A percentile compares a stretch with the other conserved stretches of the same genome.
Evolutionary conservation across 257 asterid species (phyloP).

Genomic region (Ocimum tenuiflorum): DNA sequence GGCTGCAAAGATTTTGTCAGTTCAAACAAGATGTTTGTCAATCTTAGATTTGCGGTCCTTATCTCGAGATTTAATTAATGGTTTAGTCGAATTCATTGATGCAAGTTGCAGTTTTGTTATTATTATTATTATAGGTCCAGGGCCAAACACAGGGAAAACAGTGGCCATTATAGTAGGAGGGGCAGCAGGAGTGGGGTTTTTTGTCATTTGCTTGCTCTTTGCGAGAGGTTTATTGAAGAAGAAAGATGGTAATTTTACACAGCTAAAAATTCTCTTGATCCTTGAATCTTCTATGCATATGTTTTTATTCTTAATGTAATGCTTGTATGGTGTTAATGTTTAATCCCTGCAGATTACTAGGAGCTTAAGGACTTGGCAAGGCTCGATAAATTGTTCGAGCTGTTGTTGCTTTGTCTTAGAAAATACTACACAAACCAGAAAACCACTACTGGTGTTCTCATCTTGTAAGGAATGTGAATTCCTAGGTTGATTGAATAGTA

Average conservation of each 20-base stretch:
- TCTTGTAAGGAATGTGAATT: constrained; percentile 16
- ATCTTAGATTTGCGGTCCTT: constrained; percentile 42
- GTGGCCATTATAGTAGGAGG: constrained; percentile 98
- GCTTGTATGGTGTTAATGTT: constrained; percentile 12
- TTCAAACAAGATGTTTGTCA: constrained; percentile 52
- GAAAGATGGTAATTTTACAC: constrained; percentile 64
- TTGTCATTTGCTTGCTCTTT: constrained; percentile 74
- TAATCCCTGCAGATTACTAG: constrained; percentile 35
- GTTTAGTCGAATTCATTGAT: constrained; percentile 15
- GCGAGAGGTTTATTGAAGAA: constrained; percentile 69
- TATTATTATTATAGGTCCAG: constrained; percentile 55
- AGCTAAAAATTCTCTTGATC: neutral
- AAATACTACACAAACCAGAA: constrained; percentile 34
- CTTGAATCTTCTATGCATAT: neutral
- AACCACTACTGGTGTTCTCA: constrained; percentile 15
- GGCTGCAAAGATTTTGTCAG: constrained; percentile 20
- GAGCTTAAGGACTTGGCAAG: constrained; percentile 5
- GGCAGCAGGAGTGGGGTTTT: constrained; percentile 95
- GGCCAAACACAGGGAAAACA: constrained; percentile 76
- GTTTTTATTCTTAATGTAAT: constrained; percentile 12
- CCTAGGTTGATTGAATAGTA: constrained; percentile 8
- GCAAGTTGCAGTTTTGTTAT: constrained; percentile 25
- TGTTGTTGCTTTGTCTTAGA: constrained; percentile 8
- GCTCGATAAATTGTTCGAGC: neutral
- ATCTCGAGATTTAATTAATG: constrained; percentile 19